Base-by-base conservation (phyloP, 331 rosid species). In the Quercus lobata region DNA sequence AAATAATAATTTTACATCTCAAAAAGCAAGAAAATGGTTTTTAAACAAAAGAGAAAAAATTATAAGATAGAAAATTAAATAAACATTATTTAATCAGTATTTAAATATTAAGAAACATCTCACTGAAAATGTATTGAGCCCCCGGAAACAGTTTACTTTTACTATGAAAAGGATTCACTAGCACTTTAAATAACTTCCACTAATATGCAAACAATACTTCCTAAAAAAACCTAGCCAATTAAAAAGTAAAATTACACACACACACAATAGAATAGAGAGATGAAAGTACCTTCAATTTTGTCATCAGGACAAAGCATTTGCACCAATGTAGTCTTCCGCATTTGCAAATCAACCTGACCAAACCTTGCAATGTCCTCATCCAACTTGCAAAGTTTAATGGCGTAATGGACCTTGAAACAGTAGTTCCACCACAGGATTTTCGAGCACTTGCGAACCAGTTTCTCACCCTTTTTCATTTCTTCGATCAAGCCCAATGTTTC, bases 321-420 rank as follows among this genome's bases (percentile, higher is more conserved):
- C 69, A 83, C 87, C 7, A 87, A 53, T 0, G 88, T 82, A 71
- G 80, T 87, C 76, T 87, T 85, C n/a, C 93, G 27, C 17, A 6
- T 53, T 2, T 3, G 14, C 2, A 44, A 7, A 17, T 53, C 46
- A 72, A 70, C 0, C 0, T 53, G 11, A 17, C 71, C 5, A 16
- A 55, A 49, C 68, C 19, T 35, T 3, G 1, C 3, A 25, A 78
- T 41, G n/a, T 9, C 66, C 4, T 24, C 71, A 8, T 78, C 53
- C 82, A 57, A 71, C 9, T 57, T 29, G 15, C 5, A 6, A 4
- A 78, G 63, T 46, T 78, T 27, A 21, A 7, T 18, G 18, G 41
- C 16, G 69, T 56, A 57, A 2, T 17, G 0, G 10, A 41, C 49
- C 1, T 41, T 41, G 10, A 41, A 8, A 41, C 12, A 15, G 11